phyloP scores from a whole-genome alignment of 805 yeast genomes.

The Candida vaughaniae region DNA sequence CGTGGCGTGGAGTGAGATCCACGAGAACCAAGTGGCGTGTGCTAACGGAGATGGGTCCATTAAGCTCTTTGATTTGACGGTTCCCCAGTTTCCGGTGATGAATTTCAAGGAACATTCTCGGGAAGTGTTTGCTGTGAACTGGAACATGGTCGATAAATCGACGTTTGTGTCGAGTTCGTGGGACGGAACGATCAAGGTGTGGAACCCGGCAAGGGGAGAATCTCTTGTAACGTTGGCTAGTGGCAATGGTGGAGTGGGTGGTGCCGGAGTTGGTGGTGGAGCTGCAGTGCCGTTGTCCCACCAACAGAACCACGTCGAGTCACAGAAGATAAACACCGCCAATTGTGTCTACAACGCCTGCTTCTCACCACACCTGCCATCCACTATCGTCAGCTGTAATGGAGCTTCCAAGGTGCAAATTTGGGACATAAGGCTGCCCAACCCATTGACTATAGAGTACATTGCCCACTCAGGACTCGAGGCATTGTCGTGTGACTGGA shows the following conservation, averaged over 20 bases:
- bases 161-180: conserved; percentile 79
- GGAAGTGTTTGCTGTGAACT: conserved; percentile 71
- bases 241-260: conserved; percentile 28
- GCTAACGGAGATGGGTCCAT: conserved; percentile 92
- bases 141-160: conserved; percentile 70
- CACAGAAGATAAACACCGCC: conserved; percentile 32
- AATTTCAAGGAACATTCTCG: conserved; percentile 74
- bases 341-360: conserved; percentile 77
- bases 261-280: conserved; percentile 32
- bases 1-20: conserved; percentile 84
- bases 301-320: conserved; percentile 32
- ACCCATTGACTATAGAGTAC: conserved; percentile 58
- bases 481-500: conserved; percentile 80
- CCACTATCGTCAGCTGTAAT: conserved; percentile 64
- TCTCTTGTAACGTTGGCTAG: conserved; percentile 54
- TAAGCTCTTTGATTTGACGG: conserved; percentile 73
- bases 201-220: conserved; percentile 62
- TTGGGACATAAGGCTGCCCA: conserved; percentile 77
- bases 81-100: conserved; percentile 67
- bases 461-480: conserved; percentile 82
- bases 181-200: conserved; percentile 86
- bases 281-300: conserved; percentile 30
- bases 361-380: conserved; percentile 83
- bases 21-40: conserved; percentile 79
- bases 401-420: conserved; percentile 73